Evolutionary conservation across 169 alveolate genomes (phyloP), one percentile per base, ranked within the genome.

Genomic region (Babesia gibsoni): DNA sequence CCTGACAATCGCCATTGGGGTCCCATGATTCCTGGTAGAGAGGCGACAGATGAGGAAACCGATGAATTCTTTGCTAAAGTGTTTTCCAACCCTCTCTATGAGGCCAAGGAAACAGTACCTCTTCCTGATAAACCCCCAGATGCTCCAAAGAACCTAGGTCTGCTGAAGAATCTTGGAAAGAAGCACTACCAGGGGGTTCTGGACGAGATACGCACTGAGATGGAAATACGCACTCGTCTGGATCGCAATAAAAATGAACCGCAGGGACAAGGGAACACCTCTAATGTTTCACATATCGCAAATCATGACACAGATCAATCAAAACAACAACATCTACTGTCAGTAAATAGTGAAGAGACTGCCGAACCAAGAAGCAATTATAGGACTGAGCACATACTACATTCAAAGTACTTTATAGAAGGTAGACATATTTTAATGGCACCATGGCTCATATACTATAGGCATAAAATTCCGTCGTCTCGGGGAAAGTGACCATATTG

Each of bases 401-500:
- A 48, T 22, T 64, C 87, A 16, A 67, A 78, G 45, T 57, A 78
- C 27, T 49, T 32, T 10, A 39, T 68, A 8, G 67, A 67, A 14
- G 81, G 81, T 65, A 65, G 9, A 54, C 29, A 16, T 20, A 12
- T 41, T 5, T 2, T 20, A 14, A 22, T 43, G 0, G n/a, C 0
- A 12, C 25, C 27, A 27, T 50, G 1, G 16, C 4, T 18, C n/a
- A 4, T 10, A 46, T 14, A 23, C 33, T 32, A n/a, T 27, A 63
- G 92, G 92, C 33, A 75, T 88, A 82, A 63, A 67, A 29, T 83
- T 79, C 54, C 58, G 92, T 41, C 61, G 82, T 43, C 46, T 88
- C 45, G 92, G 91, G 9, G 90, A 83, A 8, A 67, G 88, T 14
- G 89, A 82, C 29, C 43, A 89, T 54, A 74, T 86, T n/a, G 91